phyloP scores from a whole-genome alignment of 331 rosid species.

The Malus hybrid region DNA sequence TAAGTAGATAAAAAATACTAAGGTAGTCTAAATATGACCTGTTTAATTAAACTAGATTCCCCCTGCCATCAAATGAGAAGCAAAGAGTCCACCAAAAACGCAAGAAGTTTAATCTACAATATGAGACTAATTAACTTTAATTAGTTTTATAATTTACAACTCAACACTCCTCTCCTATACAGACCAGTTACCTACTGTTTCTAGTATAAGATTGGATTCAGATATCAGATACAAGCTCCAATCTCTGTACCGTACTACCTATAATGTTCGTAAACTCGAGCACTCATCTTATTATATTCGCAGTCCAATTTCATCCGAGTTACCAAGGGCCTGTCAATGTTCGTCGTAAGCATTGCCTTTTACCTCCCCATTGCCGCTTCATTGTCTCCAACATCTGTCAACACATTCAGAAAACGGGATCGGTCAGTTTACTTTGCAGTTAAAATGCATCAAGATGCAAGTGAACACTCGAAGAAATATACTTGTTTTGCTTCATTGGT shows the following conservation, averaged over 20 bases:
- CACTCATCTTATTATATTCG: constrained; percentile 2
- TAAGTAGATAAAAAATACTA: neutral
- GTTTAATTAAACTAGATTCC: neutral
- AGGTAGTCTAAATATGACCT: neutral
- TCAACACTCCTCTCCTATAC: constrained; percentile 29
- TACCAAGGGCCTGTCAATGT: constrained; percentile 94
- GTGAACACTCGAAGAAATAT: neutral
- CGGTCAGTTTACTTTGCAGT: neutral
- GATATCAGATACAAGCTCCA: constrained; percentile 26
- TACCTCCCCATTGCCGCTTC: constrained; percentile 26
- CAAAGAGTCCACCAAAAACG: constrained; percentile 18
- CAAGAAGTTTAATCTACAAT: constrained; percentile 26
- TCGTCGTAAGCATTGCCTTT: constrained; percentile 72
- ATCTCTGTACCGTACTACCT: constrained; percentile 24
- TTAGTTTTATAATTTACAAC: constrained; percentile 32
- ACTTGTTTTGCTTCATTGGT: neutral
- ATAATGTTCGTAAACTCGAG: constrained; percentile 16
- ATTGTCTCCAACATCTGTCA: constrained; percentile 46
- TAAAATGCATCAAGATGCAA: neutral
- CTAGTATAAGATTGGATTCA: constrained; percentile 19
- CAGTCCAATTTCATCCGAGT: constrained; percentile 11
- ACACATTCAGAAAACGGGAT: neutral
- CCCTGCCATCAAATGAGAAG: neutral
- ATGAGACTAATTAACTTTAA: constrained; percentile 9
- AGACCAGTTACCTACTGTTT: constrained; percentile 34